phyloP scores from a whole-genome alignment of 371 early-diverging fungal species.

The Nematocida ausubeli region DNA sequence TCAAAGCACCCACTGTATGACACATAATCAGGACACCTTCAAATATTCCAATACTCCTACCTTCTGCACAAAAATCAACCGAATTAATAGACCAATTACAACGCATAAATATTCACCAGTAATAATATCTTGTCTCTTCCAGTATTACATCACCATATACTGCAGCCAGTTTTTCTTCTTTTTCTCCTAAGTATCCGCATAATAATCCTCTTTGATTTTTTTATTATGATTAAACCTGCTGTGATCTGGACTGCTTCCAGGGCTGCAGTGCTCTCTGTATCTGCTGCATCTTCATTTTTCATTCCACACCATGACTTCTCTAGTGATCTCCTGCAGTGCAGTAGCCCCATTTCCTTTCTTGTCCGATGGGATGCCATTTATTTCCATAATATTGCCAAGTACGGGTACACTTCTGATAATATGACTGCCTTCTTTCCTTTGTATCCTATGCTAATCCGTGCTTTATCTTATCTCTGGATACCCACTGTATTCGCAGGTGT shows the following conservation, averaged over 20 bases:
- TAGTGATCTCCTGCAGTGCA: conserved; percentile 67
- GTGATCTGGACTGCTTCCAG: conserved; percentile 28
- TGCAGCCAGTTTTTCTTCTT: too few relatives aligned
- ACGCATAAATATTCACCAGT: too few relatives aligned
- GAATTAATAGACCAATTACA: too few relatives aligned
- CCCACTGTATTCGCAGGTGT: conserved; percentile 69
- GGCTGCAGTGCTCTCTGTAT: not conserved
- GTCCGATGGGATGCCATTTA: conserved; percentile 85
- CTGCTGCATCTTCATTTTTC: conserved; percentile 16
- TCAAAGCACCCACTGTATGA: too few relatives aligned
- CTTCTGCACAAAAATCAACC: too few relatives aligned
- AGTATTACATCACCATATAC: too few relatives aligned
- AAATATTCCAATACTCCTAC: too few relatives aligned
- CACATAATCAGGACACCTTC: too few relatives aligned
- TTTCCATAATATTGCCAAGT: conserved; percentile 75
- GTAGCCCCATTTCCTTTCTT: conserved; percentile 69
- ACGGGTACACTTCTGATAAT: conserved; percentile 79
- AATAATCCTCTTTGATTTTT: not conserved
- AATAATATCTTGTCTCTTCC: too few relatives aligned
- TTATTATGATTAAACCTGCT: not conserved
- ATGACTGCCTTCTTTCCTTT: conserved; percentile 84
- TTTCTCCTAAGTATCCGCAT: too few relatives aligned
- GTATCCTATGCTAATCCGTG: conserved; percentile 71
- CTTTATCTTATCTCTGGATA: conserved; percentile 66
- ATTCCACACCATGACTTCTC: conserved; percentile 60